These are phyloP conservation scores for Cladophialophora immunda DNA, from an alignment of 2,329 filamentous ascomycete genomes.

Conservation along the genomic window DNA sequence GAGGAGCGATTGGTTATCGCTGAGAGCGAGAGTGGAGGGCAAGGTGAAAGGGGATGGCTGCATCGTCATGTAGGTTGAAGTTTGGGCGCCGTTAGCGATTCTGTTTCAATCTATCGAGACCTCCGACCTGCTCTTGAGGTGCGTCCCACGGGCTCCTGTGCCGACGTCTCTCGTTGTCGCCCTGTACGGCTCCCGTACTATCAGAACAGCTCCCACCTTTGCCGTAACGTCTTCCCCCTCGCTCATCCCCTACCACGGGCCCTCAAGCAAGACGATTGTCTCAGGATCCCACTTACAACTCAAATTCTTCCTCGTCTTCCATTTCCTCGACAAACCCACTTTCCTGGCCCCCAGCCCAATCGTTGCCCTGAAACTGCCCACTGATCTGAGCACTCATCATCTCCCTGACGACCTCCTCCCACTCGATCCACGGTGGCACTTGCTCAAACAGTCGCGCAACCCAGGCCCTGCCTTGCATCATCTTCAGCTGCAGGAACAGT, in stretches of 20 bases:
- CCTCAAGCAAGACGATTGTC: not conserved
- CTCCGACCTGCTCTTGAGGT: not conserved
- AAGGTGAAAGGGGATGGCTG: conserved; percentile 98
- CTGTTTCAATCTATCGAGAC: not conserved
- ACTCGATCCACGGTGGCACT: conserved; percentile 19
- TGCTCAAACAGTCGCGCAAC: not conserved
- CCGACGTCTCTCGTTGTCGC: not conserved
- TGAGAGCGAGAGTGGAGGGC: conserved; percentile 87
- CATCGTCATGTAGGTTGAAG: conserved; percentile 71
- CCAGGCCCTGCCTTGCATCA: conserved; percentile 2
- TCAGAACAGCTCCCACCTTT: not conserved
- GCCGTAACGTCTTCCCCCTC: not conserved
- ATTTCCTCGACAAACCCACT: conserved; percentile 17
- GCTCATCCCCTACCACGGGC: not conserved
- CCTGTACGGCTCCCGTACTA: not conserved
- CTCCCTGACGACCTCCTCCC: not conserved
- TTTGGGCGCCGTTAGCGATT: not conserved
- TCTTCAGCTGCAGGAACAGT: conserved; percentile 15
- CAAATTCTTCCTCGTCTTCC: conserved; percentile 14
- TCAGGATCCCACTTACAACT: conserved; percentile 14
- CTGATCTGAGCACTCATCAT: not conserved
- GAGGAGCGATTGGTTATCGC: conserved; percentile 92
- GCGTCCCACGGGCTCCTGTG: not conserved
- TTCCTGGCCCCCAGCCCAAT: not conserved
- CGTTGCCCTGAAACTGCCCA: not conserved